A percentile compares a stretch with the other conserved stretches of the same genome.
phyloP scores from a whole-genome alignment of 1,139 yeast species.

The Lizanozyma gosingica region DNA sequence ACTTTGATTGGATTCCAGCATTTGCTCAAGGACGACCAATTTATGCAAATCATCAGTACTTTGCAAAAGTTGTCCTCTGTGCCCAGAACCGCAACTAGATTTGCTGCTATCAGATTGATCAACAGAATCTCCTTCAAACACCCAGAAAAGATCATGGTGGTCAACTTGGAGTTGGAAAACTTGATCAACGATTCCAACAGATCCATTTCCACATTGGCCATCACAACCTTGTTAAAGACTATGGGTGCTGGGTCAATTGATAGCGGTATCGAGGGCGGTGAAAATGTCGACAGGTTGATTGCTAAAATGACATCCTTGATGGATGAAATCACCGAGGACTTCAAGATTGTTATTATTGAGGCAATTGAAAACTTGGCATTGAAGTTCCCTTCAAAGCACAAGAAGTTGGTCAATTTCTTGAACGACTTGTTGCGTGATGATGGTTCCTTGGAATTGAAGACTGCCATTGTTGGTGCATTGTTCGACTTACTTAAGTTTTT shows the following conservation, averaged over 20 bases:
- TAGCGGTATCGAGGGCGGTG: constrained; percentile 29
- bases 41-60: constrained; percentile 55
- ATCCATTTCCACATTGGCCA: constrained; percentile 97
- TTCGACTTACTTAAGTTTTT: constrained; percentile 84
- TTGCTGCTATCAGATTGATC: constrained; percentile 86
- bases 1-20: constrained; percentile 57
- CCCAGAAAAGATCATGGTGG: constrained; percentile 68
- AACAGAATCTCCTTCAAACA: constrained; percentile 75
- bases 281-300: constrained; percentile 82
- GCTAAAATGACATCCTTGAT: constrained; percentile 80
- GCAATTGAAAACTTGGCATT: constrained; percentile 88
- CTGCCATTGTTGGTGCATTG: constrained; percentile 83
- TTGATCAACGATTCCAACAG: constrained; percentile 84
- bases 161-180: constrained; percentile 72
- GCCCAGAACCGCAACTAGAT: constrained; percentile 84
- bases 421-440: constrained; percentile 84
- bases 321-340: constrained; percentile 93
- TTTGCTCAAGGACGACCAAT: constrained; percentile 53
- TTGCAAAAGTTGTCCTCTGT: constrained; percentile 75
- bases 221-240: constrained; percentile 89
- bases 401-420: constrained; percentile 72
- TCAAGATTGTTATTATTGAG: constrained; percentile 88
- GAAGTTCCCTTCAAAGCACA: constrained; percentile 88
- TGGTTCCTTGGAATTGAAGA: constrained; percentile 80
- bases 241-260: constrained; percentile 61